Percentiles rank a stretch among this genome's conserved stretches.
Evolutionary conservation across 257 asterid species (phyloP).

Genomic region (Penstemon eatonii): DNA sequence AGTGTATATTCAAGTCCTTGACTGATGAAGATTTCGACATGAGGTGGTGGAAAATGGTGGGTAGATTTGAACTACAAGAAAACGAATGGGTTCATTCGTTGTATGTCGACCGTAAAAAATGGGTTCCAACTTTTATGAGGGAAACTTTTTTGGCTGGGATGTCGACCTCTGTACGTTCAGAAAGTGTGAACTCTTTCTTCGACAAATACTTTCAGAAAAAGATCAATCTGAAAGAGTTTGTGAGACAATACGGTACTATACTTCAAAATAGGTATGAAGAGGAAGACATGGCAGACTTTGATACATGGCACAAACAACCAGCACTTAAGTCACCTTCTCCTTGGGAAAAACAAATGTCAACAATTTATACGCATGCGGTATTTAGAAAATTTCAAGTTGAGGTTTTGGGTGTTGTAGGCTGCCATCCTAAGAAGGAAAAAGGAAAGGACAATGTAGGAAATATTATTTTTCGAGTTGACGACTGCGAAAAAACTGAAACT

Average conservation of each 20-base stretch:
- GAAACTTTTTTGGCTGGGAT: constrained; percentile 82
- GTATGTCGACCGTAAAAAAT: constrained; percentile 74
- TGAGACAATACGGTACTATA: constrained; percentile 79
- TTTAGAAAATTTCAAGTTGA: constrained; percentile 88
- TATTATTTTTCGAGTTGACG: constrained; percentile 67
- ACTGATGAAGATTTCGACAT: constrained; percentile 88
- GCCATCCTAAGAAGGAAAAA: constrained; percentile 88
- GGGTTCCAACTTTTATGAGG: constrained; percentile 82
- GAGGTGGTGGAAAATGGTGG: constrained; percentile 99
- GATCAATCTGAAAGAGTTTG: constrained; percentile 78
- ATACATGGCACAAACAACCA: constrained; percentile 95
- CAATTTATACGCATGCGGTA: constrained; percentile 81
- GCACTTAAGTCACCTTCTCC: constrained; percentile 97
- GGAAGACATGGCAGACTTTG: constrained; percentile 94
- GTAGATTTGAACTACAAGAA: constrained; percentile 85
- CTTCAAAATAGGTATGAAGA: constrained; percentile 83
- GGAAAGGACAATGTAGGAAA: constrained; percentile 59
- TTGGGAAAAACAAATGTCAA: constrained; percentile 97
- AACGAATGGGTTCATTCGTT: constrained; percentile 86
- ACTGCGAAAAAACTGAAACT: constrained; percentile 80
- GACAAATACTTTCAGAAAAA: constrained; percentile 89
- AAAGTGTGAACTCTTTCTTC: constrained; percentile 70
- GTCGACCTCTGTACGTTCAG: constrained; percentile 76
- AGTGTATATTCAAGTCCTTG: constrained; percentile 80
- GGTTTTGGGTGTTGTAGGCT: constrained; percentile 96